Evolutionary conservation across 139 green algal genomes (phyloP).

Genomic region (Auxenochlorella pyrenoidosa): DNA sequence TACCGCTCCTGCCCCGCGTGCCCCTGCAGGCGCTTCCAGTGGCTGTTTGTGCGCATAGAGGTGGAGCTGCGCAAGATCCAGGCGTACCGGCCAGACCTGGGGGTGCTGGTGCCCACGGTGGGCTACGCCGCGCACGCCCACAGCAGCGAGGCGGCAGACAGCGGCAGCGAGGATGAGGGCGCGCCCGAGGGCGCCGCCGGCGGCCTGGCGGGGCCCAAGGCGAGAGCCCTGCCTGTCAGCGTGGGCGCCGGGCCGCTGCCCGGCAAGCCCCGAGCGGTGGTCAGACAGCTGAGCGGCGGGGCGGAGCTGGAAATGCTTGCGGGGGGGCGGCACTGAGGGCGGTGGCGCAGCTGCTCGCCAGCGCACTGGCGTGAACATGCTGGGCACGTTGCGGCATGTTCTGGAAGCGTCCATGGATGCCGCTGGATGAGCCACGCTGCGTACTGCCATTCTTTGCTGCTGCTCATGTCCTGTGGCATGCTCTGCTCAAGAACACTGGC

Average conservation of each 20-base stretch:
- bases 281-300: background rate
- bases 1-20: too few relatives aligned
- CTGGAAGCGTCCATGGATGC: too few relatives aligned
- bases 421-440: too few relatives aligned
- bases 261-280: background rate
- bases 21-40: conserved; percentile 83
- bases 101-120: conserved; percentile 21
- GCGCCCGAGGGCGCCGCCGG: background rate
- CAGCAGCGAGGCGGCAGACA: background rate
- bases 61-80: conserved; percentile 85
- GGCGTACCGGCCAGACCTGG: conserved; percentile 24
- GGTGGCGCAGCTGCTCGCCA: too few relatives aligned
- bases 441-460: too few relatives aligned
- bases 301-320: background rate
- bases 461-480: too few relatives aligned
- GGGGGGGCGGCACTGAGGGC: background rate
- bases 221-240: background rate
- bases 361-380: too few relatives aligned
- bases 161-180: conserved; percentile 10
- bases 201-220: background rate
- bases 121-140: conserved; percentile 2
- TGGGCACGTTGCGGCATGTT: too few relatives aligned
- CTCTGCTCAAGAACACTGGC: too few relatives aligned
- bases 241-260: background rate
- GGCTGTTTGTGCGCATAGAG: conserved; percentile 92